Base-by-base conservation (phyloP, 345 rosid species). In the Dovyalis caffra region DNA sequence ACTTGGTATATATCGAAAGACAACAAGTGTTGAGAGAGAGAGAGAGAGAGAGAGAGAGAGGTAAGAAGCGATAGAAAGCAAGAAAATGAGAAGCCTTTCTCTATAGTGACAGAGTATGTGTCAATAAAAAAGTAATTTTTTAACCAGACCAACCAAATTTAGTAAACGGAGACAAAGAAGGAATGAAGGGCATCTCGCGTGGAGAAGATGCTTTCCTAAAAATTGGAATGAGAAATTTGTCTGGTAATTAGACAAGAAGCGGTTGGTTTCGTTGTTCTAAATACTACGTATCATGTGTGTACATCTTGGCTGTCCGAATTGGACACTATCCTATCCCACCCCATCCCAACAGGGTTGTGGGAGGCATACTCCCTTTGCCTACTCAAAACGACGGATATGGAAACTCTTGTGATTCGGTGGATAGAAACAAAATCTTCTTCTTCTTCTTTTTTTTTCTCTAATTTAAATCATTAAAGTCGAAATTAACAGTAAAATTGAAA, bases 131-230 rank as follows among this genome's bases (percentile, higher is more conserved):
- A 32, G 56, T 26, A 37, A n/a, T n/a, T 23, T 64, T 47, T 45
- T 4, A 61, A 23, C 33, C 23, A 8, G 18, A 38, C 37, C 75
- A 26, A 21, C n/a, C 32, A 8, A 15, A 57, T 1, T 12, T 20
- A 70, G 58, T 40, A 64, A 43, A 5, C 26, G 6, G 3, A 14
- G 33, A 29, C 23, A 29, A 1, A 35, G 34, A 18, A 57, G 11
- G 49, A 64, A 43, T 32, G 33, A 28, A 61, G 56, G 75, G 68
- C 45, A 72, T 72, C 56, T 64, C 16, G 64, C 45, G 31, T 14
- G 12, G 28, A 64, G 70, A 64, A 73, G 70, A 64, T 31, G 70
- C 68, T 21, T 16, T 14, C 16, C 12, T 43, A 43, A 18, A 43
- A 43, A 11, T 43, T 0, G 33, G 38, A 11, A 43, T 7, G 47